phyloP scores from a whole-genome alignment of 371 early-diverging fungal genomes.

The Syncephalis plumigaleata region DNA sequence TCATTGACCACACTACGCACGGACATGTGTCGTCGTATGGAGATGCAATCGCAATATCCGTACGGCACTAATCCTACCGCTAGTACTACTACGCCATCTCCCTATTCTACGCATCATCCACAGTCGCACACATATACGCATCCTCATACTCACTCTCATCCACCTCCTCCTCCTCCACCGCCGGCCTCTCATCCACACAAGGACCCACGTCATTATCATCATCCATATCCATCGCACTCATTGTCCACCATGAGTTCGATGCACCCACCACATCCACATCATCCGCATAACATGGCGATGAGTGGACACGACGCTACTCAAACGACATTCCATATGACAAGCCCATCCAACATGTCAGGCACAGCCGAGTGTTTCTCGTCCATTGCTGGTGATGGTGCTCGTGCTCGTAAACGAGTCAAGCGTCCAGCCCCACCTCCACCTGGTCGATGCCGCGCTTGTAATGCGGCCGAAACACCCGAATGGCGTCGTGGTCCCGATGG shows the following conservation, averaged over 20 bases:
- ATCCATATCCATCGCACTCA: no score
- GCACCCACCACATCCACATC: no score
- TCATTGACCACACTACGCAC: neutral
- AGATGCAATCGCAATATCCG: neutral
- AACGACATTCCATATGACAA: neutral
- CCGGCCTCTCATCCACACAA: no score
- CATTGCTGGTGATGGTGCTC: neutral
- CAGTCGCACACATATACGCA: no score
- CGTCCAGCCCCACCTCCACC: conserved; percentile 9
- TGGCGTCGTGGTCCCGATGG: conserved; percentile 57
- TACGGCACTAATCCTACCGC: no score
- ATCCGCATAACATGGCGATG: no score
- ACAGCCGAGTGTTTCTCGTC: neutral
- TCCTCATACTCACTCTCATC: no score
- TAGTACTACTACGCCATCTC: neutral
- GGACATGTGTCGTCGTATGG: neutral
- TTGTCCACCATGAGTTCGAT: no score
- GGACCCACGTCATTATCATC: no score
- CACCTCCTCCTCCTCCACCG: no score
- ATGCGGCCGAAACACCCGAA: conserved; percentile 42
- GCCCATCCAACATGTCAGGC: neutral
- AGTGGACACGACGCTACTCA: neutral
- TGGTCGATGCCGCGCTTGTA: conserved; percentile 17
- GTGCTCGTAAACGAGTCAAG: conserved; percentile 1
- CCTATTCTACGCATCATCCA: no score